Percentiles rank a stretch among this genome's conserved stretches.
Evolutionary conservation across 2,329 filamentous ascomycete genomes (phyloP).

Genomic region (Cladosporium sp.): DNA sequence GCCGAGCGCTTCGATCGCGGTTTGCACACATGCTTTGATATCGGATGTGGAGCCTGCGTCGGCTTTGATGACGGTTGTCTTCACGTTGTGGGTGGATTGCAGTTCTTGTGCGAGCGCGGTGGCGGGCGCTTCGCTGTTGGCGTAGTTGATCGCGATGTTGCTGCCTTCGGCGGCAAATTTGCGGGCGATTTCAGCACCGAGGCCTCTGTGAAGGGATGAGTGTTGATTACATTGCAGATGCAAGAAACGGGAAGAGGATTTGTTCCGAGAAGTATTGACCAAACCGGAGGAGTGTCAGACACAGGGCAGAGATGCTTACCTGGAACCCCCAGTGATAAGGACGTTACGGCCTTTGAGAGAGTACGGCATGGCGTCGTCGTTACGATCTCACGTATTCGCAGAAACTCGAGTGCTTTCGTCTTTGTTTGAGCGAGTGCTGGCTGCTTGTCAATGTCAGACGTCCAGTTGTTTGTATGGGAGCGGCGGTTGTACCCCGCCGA

Average conservation of each 20-base stretch:
- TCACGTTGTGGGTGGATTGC: conserved; percentile 44
- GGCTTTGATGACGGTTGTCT: conserved; percentile 54
- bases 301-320: conserved; percentile 37
- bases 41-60: conserved; percentile 58
- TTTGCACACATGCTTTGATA: conserved; percentile 52
- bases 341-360: conserved; percentile 56
- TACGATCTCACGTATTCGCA: not conserved
- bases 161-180: conserved; percentile 63
- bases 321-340: conserved; percentile 58
- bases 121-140: conserved; percentile 55
- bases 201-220: conserved; percentile 48
- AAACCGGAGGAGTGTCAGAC: too few relatives aligned
- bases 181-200: conserved; percentile 62
- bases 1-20: conserved; percentile 55
- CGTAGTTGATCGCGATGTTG: conserved; percentile 69
- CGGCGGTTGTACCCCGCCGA: too few relatives aligned
- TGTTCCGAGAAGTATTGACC: too few relatives aligned
- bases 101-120: conserved; percentile 53
- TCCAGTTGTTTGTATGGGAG: too few relatives aligned
- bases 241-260: too few relatives aligned
- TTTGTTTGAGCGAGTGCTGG: too few relatives aligned
- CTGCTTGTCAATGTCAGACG: too few relatives aligned
- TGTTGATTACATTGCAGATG: not conserved
- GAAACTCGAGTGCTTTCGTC: too few relatives aligned
- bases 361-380: conserved; percentile 50